Conservation (phyloP, 208 protist genomes). For the Leishmania braziliensis region DNA sequence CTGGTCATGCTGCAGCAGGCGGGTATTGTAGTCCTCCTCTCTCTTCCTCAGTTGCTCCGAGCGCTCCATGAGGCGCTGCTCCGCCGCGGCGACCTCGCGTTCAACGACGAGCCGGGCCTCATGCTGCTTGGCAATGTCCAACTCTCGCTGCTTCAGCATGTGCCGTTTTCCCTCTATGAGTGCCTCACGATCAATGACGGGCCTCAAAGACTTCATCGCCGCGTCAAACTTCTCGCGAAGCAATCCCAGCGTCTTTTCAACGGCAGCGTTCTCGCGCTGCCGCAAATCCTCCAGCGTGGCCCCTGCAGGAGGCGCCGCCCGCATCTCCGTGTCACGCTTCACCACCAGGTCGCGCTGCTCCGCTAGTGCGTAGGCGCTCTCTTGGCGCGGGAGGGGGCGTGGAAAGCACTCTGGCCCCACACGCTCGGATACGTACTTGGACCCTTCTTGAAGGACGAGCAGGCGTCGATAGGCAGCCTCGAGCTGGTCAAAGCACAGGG, state of each 20-base stretch:
- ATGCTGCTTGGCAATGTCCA: slow-evolving; percentile 54
- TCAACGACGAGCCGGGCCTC: slow-evolving; percentile 38
- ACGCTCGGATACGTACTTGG: slow-evolving; percentile 22
- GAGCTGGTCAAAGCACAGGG: slow-evolving; percentile 32
- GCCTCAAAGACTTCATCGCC: slow-evolving; percentile 26
- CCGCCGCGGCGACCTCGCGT: slow-evolving; percentile 42
- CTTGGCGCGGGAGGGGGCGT: slow-evolving; percentile 45
- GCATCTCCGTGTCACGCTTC: slow-evolving; percentile 40
- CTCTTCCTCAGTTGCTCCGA: slow-evolving; percentile 29
- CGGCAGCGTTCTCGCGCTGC: slow-evolving; percentile 12
- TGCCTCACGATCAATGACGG: slow-evolving; percentile 56
- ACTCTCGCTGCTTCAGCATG: slow-evolving; percentile 45
- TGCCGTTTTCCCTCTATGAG: slow-evolving; percentile 48
- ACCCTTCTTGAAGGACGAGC: slow-evolving; percentile 23
- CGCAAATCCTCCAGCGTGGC: slow-evolving; percentile 38
- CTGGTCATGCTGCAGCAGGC: slow-evolving; percentile 48
- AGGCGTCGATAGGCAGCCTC: slow-evolving; percentile 34
- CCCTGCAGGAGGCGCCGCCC: slow-evolving; percentile 26
- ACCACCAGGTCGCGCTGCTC: slow-evolving; percentile 45
- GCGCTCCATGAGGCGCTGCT: slow-evolving; percentile 38
- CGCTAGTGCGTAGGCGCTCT: slow-evolving; percentile 32
- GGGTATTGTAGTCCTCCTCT: slow-evolving; percentile 43
- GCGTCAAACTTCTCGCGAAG: slow-evolving; percentile 42
- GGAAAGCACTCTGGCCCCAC: slow-evolving; percentile 27
- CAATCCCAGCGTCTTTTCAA: slow-evolving; percentile 28